Base-by-base conservation (phyloP, 2,329 filamentous ascomycete genomes). In the Neonectria faginata region DNA sequence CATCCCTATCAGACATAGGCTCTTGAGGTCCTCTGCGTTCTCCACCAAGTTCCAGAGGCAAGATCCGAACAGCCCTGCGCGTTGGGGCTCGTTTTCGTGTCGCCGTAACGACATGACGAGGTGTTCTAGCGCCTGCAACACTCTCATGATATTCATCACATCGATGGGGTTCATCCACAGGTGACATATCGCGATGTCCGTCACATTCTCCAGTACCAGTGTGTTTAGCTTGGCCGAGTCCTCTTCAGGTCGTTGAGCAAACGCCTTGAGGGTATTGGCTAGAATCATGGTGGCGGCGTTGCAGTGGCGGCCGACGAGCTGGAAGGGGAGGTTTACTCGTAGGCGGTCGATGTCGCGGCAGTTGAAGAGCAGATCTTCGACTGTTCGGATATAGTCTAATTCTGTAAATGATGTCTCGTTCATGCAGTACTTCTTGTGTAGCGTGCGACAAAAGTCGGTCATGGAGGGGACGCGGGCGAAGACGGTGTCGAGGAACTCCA, bases 161-260 rank as follows among this genome's bases (percentile, higher is more conserved):
- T 86, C 85, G 56, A 79, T 81, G 1, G 83, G 85, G 66, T 86
- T 86, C 63, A 81, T 79, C 79, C 82, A 85, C 3, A 87, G 78
- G 55, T 80, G 79, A 14, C 81, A 80, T 25, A 86, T 73, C 18
- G 83, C 80, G 9, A 80, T 77, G 64, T 86, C 84, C 7, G 81
- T 82, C 54, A 86, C 75, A 55, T 85, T 84, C 64, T 86, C 84
- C 3, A 87, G 66, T 1, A 86, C 83, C 42, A 87, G 72, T 0
- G 81, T 81, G 67, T 81, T 79, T 4, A 87, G 76, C 3, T 72
- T 60, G 33, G 75, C 74, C 9, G 81, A 80, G 56, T 80, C 79
- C 59, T 84, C 83, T 60, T 84, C 80, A 1, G 79, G 78, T 7
- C 85, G 79, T 31, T 76, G 74, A 3, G 80, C 80, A 55, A 86